Conservation (phyloP, 805 yeast species). For the Torulaspora franciscae region DNA sequence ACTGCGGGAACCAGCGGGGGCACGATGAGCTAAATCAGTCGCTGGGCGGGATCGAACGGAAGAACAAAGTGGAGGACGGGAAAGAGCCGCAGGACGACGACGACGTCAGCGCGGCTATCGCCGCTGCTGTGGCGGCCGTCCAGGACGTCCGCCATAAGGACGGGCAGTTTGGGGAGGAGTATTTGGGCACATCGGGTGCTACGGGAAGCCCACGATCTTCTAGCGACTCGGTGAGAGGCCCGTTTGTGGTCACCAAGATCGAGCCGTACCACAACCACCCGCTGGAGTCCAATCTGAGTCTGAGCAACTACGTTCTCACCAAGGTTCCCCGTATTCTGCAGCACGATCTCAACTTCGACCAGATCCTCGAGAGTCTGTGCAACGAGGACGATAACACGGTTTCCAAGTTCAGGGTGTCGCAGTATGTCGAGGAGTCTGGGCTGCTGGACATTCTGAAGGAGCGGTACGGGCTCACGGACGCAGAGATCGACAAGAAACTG, state of each 20-base stretch:
- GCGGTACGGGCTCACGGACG: conserved; percentile 30
- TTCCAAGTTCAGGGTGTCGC: conserved; percentile 33
- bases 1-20: conserved; percentile 25
- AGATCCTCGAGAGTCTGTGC: conserved; percentile 30
- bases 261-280: conserved; percentile 37
- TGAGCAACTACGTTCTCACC: conserved; percentile 32
- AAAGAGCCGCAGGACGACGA: conserved; percentile 18
- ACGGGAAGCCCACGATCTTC: conserved; percentile 1
- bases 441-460: conserved; percentile 29
- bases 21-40: conserved; percentile 8
- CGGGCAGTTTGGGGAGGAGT: conserved; percentile 8
- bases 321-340: conserved; percentile 34
- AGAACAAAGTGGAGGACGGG: conserved; percentile 6
- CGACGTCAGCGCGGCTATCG: conserved; percentile 34
- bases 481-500: conserved; percentile 32
- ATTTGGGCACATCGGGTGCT: not conserved
- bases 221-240: conserved; percentile 22
- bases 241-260: conserved; percentile 35
- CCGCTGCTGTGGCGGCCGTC: conserved; percentile 36
- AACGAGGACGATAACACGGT: conserved; percentile 31
- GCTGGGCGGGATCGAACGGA: conserved; percentile 8
- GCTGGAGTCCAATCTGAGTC: conserved; percentile 29
- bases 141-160: conserved; percentile 21
- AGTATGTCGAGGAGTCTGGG: conserved; percentile 35
- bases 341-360: conserved; percentile 34